Conservation (phyloP, 331 rosid genomes). For the Telfairia occidentalis region DNA sequence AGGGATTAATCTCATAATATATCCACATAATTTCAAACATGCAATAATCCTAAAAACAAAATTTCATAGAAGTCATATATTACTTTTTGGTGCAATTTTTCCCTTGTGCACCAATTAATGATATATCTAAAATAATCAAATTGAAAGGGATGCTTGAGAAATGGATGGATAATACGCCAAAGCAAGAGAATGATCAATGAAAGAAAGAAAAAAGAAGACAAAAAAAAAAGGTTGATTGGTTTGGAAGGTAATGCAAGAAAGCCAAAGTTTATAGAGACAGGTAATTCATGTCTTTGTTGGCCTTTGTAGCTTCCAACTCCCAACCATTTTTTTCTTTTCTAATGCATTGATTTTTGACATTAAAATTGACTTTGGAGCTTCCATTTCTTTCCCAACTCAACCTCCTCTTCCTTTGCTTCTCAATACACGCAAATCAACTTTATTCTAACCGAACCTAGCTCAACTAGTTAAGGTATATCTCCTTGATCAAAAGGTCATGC, state of each 20-base stretch:
- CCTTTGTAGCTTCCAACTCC: background rate
- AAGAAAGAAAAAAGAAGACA: background rate
- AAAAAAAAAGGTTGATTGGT: background rate
- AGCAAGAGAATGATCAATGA: background rate
- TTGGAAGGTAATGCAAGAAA: background rate
- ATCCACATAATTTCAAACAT: too few species aligned
- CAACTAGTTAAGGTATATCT: too few species aligned
- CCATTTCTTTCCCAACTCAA: background rate
- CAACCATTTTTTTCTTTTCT: background rate
- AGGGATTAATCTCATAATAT: too few species aligned
- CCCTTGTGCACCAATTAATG: background rate
- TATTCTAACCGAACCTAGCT: too few species aligned
- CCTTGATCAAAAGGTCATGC: too few species aligned
- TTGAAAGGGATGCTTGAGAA: background rate
- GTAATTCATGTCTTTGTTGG: background rate
- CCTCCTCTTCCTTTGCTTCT: background rate
- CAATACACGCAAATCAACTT: background rate
- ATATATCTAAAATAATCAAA: background rate
- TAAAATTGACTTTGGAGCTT: background rate
- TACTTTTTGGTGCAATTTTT: background rate
- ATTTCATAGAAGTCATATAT: too few species aligned
- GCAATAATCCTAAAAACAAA: too few species aligned
- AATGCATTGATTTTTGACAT: background rate
- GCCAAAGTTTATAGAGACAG: background rate
- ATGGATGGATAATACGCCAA: background rate